Evolutionary conservation across 441 rosid species (phyloP).

Genomic region (Jatropha multifida): DNA sequence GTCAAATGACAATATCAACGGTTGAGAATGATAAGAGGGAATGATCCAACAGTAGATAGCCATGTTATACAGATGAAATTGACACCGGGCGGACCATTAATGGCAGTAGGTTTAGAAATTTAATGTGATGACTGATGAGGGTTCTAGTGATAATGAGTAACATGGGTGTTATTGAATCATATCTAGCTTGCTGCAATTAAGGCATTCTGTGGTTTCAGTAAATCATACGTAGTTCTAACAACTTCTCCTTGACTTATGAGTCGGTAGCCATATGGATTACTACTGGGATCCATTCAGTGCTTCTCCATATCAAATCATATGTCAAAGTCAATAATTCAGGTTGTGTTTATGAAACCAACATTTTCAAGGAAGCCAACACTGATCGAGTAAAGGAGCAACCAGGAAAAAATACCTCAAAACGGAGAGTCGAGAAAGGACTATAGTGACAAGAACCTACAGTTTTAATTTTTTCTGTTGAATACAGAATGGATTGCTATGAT

Average conservation of each 20-base stretch:
- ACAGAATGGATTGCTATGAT: background rate
- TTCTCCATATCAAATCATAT: background rate
- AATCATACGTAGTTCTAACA: background rate
- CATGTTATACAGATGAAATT: background rate
- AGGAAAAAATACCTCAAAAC: no score
- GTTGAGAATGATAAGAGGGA: background rate
- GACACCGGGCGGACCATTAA: conserved; percentile 22
- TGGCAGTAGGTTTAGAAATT: conserved; percentile 22
- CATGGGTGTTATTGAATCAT: conserved; percentile 11
- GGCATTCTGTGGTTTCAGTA: background rate
- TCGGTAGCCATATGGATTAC: background rate
- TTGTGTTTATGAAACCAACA: background rate
- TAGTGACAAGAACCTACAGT: no score
- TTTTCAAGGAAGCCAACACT: no score
- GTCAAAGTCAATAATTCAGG: background rate
- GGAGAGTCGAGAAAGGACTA: no score
- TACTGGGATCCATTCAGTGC: background rate
- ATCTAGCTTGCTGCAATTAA: background rate
- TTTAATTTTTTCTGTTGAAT: no score
- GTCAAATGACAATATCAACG: background rate
- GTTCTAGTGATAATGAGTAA: conserved; percentile 15
- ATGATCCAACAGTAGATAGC: background rate
- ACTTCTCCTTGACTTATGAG: background rate
- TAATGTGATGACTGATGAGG: conserved; percentile 19
- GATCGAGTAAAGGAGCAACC: no score